Percentiles rank a stretch among this genome's conserved stretches.
Conservation (phyloP, 805 yeast genomes). For the Yamadazyma olivae region DNA sequence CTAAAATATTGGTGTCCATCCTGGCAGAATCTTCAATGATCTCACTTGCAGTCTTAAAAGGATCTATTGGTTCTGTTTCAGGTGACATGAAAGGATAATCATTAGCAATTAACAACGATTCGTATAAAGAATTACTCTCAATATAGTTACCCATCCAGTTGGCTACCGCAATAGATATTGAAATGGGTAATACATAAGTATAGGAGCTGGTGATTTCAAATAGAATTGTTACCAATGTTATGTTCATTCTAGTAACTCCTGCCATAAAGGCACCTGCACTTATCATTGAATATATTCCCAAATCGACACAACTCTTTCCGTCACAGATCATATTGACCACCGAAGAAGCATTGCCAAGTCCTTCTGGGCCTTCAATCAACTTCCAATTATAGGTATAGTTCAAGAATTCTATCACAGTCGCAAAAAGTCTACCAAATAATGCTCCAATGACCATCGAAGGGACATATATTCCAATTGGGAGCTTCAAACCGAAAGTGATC, state of each 20-base stretch:
- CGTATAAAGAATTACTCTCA: conserved; percentile 51
- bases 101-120: conserved; percentile 42
- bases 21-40: conserved; percentile 25
- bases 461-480: conserved; percentile 61
- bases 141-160: conserved; percentile 54
- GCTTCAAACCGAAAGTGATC: conserved; percentile 54
- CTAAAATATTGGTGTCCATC: background rate
- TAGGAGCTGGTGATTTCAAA: conserved; percentile 56
- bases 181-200: conserved; percentile 54
- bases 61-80: conserved; percentile 33
- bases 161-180: conserved; percentile 54
- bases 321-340: conserved; percentile 15
- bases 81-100: conserved; percentile 54
- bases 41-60: conserved; percentile 28
- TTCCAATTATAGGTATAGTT: no score
- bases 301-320: conserved; percentile 31
- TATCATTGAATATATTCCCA: conserved; percentile 52
- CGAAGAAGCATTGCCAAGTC: conserved; percentile 4
- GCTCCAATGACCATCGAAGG: conserved; percentile 67
- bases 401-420: conserved; percentile 38
- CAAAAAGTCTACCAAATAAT: conserved; percentile 51
- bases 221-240: conserved; percentile 48
- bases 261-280: conserved; percentile 60
- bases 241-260: conserved; percentile 54
- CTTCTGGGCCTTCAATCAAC: background rate